These are phyloP conservation scores for Cucurbita maxima DNA, from an alignment of 306 rosid species.

Conservation along the genomic window DNA sequence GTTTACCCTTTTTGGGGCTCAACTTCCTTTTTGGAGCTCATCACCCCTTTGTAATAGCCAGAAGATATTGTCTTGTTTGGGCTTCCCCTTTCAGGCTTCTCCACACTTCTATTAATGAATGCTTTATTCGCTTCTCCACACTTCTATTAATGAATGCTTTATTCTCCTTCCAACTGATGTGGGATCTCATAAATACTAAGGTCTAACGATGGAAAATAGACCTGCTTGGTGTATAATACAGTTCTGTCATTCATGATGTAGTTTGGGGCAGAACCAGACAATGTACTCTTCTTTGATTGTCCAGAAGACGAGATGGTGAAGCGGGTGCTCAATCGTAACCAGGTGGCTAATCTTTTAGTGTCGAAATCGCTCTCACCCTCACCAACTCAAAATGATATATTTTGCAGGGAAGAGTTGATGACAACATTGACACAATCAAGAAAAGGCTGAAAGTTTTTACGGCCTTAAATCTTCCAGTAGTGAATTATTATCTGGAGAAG, in stretches of 20 bases:
- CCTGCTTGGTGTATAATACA: neutral
- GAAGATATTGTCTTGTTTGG: no score
- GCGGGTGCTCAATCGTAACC: slow-evolving; percentile 78
- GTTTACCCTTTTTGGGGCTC: no score
- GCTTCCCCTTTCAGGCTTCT: no score
- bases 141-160: no score
- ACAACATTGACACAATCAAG: slow-evolving; percentile 72
- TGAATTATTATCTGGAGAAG: slow-evolving; percentile 51
- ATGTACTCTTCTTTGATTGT: slow-evolving; percentile 93
- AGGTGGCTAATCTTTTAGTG: slow-evolving; percentile 29
- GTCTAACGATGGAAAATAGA: neutral
- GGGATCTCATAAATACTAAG: neutral
- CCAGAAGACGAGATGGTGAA: slow-evolving; percentile 93
- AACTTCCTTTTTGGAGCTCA: no score
- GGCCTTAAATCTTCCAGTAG: slow-evolving; percentile 60
- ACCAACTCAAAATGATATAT: slow-evolving; percentile 12
- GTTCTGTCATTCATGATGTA: slow-evolving; percentile 13
- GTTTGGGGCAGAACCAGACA: slow-evolving; percentile 61
- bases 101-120: no score
- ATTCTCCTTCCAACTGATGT: no score
- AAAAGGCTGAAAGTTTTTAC: slow-evolving; percentile 73
- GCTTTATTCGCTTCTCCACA: no score
- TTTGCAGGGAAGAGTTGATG: slow-evolving; percentile 91
- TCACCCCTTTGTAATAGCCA: no score
- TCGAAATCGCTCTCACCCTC: neutral